Base-by-base conservation (phyloP, 257 asterid species). In the Gentiana dahurica region DNA sequence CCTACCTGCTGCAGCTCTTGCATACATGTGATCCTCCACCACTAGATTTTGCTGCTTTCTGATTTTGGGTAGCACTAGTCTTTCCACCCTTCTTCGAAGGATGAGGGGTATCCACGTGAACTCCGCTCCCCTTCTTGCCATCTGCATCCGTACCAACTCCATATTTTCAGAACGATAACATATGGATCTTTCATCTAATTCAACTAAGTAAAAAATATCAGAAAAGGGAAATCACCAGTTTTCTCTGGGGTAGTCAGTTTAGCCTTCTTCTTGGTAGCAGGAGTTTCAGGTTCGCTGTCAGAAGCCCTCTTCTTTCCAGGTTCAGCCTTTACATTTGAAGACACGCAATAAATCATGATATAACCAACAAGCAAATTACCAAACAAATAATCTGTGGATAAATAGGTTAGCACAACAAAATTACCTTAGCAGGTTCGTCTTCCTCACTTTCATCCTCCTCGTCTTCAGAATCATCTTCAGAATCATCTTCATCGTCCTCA, bases 41-140 rank as follows among this genome's bases (percentile, higher is more conserved):
- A 38, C 73, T 86, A 34, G 80, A 75, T 71, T 79, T 77, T 3
- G 94, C 83, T n/a, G 83, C 74, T 73, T 74, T 15, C 24, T 15
- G 24, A 15, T 15, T 77, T 67, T 58, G 82, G 52, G 61, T 80
- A 35, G 72, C 92, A 50, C 88, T 78, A 54, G 86, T 67, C 68
- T 84, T 91, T 1, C 75, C 90, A 53, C 76, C 84, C 69, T 80
- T 77, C 70, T 90, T 90, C 15, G 95, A 64, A 1, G 98, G 98
- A 53, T 91, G 77, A 56, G 96, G 98, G 2, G 98, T 91, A n/a
- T 83, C 98, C 36, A 82, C 94, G 58, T 87, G 98, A 63, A 71
- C 49, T 15, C 24, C 24, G 8, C 68, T 81, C 7, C 66, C 83
- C 55, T 91, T 87, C 70, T 87, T 91, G 51, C 84, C 87, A 75